Evolutionary conservation across 2,329 filamentous ascomycete species (phyloP).

Genomic region (Mollisia scopiformis): DNA sequence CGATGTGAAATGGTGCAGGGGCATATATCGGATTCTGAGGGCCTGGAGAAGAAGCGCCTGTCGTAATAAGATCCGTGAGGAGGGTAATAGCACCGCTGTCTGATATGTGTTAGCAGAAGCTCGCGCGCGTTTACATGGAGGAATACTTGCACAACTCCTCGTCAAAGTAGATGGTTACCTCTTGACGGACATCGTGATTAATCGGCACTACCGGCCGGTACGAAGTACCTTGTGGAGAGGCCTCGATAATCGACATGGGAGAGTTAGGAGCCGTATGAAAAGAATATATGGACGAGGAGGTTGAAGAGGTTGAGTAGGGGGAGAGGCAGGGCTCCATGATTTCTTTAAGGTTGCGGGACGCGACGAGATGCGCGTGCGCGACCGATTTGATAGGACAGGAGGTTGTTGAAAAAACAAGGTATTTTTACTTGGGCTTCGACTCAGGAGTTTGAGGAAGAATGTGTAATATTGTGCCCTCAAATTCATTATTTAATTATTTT

Average conservation of each 20-base stretch:
- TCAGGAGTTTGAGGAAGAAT: no score
- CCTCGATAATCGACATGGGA: conserved; percentile 2
- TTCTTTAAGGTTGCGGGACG: background rate
- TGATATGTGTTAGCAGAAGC: conserved; percentile 31
- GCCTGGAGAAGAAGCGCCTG: conserved; percentile 46
- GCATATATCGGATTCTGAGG: conserved; percentile 54
- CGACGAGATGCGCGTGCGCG: background rate
- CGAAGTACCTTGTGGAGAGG: background rate
- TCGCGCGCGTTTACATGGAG: background rate
- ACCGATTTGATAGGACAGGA: no score
- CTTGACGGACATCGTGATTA: conserved; percentile 65
- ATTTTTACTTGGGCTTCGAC: no score
- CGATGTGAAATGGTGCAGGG: conserved; percentile 73
- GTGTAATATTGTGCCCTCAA: no score
- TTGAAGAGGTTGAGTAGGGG: background rate
- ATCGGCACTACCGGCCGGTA: conserved; percentile 61
- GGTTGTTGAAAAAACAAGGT: no score
- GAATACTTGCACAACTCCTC: conserved; percentile 66
- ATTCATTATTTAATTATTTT: no score
- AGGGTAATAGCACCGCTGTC: conserved; percentile 64
- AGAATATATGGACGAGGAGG: conserved; percentile 3
- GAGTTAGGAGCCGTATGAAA: conserved; percentile 16
- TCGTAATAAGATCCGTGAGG: conserved; percentile 63
- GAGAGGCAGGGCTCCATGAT: background rate
- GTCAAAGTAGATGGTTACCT: conserved; percentile 74